phyloP scores from a whole-genome alignment of 805 yeast genomes.

The Hanseniaspora lindneri region DNA sequence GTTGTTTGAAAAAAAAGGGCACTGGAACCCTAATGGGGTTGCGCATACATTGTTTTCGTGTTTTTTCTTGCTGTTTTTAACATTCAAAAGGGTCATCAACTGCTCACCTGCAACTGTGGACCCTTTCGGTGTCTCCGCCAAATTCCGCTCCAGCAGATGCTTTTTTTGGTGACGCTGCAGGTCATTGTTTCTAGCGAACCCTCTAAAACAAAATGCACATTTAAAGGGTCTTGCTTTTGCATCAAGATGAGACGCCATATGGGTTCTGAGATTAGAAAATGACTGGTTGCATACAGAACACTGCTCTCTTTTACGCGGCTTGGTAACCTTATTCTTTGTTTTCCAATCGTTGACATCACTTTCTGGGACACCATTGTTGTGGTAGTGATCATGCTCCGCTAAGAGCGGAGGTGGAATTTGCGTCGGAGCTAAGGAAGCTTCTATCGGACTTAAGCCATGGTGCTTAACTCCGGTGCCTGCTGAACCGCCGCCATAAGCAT shows the following conservation, averaged over 20 bases:
- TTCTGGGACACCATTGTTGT: too few species aligned
- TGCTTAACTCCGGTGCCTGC: background rate
- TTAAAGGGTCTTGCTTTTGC: constrained; percentile 65
- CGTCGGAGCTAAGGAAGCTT: background rate
- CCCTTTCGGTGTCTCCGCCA: constrained; percentile 25
- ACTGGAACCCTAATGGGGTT: constrained; percentile 23
- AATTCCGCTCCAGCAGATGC: constrained; percentile 49
- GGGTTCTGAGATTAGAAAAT: constrained; percentile 74
- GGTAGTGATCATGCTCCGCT: too few species aligned
- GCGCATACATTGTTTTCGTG: constrained; percentile 6
- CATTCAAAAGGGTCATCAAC: background rate
- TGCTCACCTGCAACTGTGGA: constrained; percentile 13
- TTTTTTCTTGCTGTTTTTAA: background rate
- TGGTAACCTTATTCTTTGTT: constrained; percentile 21
- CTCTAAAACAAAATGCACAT: constrained; percentile 68
- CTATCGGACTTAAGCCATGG: background rate
- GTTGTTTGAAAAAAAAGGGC: constrained; percentile 44
- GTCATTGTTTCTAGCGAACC: constrained; percentile 82
- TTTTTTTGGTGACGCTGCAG: constrained; percentile 73
- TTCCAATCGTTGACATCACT: background rate
- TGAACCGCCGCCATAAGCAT: background rate
- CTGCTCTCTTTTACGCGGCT: constrained; percentile 47
- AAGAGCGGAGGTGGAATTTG: too few species aligned
- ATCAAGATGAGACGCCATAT: constrained; percentile 62
- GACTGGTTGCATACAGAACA: constrained; percentile 57